Conservation (phyloP, 2,329 filamentous ascomycete genomes). For the Aschersonia sp. region DNA sequence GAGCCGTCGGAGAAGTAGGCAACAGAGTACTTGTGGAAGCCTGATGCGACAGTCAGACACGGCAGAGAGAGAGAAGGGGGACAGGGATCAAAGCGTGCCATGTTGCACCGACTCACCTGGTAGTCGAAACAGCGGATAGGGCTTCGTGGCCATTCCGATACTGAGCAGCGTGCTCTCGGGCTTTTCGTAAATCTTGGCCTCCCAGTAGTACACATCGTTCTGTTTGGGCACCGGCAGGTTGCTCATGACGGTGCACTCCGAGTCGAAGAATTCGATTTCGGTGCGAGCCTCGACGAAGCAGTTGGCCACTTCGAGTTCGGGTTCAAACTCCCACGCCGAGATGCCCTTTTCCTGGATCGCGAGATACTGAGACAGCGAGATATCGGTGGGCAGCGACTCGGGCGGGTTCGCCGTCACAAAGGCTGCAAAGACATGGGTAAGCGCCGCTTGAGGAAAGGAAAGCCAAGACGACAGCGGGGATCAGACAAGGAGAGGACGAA, state of each 20-base stretch:
- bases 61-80: not conserved
- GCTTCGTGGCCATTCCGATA: conserved; percentile 92
- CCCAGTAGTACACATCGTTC: conserved; percentile 99
- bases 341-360: conserved; percentile 99
- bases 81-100: not conserved
- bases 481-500: too few relatives aligned
- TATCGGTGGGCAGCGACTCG: conserved; percentile 90
- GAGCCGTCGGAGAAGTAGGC: conserved; percentile 82
- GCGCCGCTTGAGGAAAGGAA: conserved; percentile 6
- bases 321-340: conserved; percentile 99
- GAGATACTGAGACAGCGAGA: conserved; percentile 91
- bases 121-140: conserved; percentile 85
- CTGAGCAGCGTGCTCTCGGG: conserved; percentile 75
- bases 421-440: conserved; percentile 34
- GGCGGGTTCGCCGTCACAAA: conserved; percentile 90
- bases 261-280: conserved; percentile 98
- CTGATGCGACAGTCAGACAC: conserved; percentile 17
- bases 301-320: conserved; percentile 96
- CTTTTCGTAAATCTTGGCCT: conserved; percentile 96
- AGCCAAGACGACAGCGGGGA: too few relatives aligned
- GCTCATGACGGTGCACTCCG: conserved; percentile 91
- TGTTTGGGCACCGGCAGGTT: conserved; percentile 96
- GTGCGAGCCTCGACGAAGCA: conserved; percentile 95
- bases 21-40: conserved; percentile 83
- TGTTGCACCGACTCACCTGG: conserved; percentile 49